Percentiles rank a stretch among this genome's conserved stretches.
Conservation (phyloP, 352 stramenopile genomes). For the Phytophthora niederhauseri region DNA sequence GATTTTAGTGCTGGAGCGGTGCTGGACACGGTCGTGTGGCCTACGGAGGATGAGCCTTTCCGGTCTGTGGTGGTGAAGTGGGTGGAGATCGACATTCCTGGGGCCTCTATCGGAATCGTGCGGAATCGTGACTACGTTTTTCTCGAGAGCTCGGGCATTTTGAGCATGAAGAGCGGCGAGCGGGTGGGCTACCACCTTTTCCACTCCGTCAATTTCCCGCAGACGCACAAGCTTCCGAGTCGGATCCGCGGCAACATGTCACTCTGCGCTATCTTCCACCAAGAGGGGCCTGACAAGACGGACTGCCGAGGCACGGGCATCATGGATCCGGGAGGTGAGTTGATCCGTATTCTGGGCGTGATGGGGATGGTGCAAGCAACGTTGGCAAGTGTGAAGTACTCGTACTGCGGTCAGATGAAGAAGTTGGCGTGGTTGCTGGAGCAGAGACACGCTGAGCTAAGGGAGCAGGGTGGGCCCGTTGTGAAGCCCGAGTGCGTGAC, state of each 20-base stretch:
- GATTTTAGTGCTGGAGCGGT: conserved; percentile 37
- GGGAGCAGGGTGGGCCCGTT: neutral
- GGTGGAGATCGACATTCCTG: conserved; percentile 21
- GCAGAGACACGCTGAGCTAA: conserved; percentile 3
- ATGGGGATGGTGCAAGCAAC: conserved; percentile 6
- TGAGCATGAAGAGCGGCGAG: conserved; percentile 5
- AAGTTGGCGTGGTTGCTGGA: conserved; percentile 28
- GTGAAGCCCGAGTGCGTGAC: conserved; percentile 6
- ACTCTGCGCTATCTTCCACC: conserved; percentile 4
- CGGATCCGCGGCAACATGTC: conserved; percentile 23
- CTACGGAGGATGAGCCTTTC: conserved; percentile 44
- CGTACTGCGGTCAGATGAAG: conserved; percentile 32
- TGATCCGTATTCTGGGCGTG: conserved; percentile 5
- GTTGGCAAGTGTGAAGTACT: conserved; percentile 21
- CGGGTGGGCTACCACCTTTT: conserved; percentile 22
- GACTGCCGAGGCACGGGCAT: conserved; percentile 1
- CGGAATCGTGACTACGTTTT: conserved; percentile 24
- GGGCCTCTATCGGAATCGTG: conserved; percentile 9
- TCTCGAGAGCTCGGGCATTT: conserved; percentile 8
- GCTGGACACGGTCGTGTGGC: conserved; percentile 38
- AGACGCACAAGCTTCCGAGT: conserved; percentile 23
- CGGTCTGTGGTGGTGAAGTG: conserved; percentile 31
- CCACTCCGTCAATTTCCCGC: conserved; percentile 21
- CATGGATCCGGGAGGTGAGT: conserved; percentile 8
- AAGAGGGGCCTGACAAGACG: conserved; percentile 4